phyloP scores from a whole-genome alignment of 2,329 filamentous ascomycete species.

The Ophiostoma himal-ulmi region DNA sequence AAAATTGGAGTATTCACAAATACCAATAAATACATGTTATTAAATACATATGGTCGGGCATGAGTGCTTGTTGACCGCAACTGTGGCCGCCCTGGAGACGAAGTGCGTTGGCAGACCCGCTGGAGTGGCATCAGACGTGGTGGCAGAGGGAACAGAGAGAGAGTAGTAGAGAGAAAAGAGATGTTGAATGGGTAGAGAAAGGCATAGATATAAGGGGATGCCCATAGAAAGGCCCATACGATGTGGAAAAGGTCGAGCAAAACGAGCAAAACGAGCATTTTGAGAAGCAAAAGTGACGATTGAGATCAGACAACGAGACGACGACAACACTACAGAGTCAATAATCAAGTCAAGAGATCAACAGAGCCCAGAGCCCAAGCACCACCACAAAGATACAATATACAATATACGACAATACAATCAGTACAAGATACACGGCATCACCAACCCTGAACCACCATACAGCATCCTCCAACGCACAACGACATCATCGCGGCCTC shows the following conservation, averaged over 20 bases:
- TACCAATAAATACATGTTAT: neutral
- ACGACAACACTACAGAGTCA: neutral
- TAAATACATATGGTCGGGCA: neutral
- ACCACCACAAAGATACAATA: neutral
- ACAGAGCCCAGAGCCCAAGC: neutral
- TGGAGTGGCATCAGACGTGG: neutral
- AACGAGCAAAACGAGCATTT: neutral
- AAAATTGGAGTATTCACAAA: neutral
- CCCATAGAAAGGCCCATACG: neutral
- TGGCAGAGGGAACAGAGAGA: neutral
- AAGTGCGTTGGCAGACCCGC: constrained; percentile 11
- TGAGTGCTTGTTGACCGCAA: constrained; percentile 11
- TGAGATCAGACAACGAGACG: neutral
- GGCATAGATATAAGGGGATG: neutral
- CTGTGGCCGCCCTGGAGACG: neutral
- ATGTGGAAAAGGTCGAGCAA: neutral
- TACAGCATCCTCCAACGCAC: neutral
- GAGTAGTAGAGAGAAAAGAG: neutral
- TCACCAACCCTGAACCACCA: neutral
- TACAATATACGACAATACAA: neutral
- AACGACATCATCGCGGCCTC: neutral
- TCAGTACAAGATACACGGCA: neutral
- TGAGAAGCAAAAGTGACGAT: neutral
- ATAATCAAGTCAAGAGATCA: neutral
- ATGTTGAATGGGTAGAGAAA: neutral